Percentiles rank a stretch among this genome's conserved stretches.
Conservation (phyloP, 2,329 filamentous ascomycete genomes). For the Diaporthe aspalathi region DNA sequence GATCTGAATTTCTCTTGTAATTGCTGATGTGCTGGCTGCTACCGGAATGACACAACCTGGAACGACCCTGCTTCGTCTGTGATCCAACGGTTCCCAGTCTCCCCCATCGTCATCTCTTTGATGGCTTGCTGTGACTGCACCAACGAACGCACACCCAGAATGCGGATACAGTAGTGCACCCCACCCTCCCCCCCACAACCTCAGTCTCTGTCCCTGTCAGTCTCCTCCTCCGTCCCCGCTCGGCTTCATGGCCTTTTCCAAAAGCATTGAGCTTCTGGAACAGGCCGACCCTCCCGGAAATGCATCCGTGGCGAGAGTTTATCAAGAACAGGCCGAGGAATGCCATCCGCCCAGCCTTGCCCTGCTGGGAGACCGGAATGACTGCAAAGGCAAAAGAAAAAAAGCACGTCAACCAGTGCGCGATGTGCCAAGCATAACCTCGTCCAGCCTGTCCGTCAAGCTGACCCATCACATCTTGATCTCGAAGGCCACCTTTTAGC, state of each 20-base stretch:
- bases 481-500: neutral
- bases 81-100: neutral
- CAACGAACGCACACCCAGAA: no score
- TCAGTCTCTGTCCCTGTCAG: constrained; percentile 2
- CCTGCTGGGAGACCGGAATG: neutral
- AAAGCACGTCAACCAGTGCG: neutral
- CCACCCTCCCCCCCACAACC: no score
- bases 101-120: neutral
- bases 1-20: neutral
- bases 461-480: neutral
- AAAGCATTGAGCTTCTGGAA: neutral
- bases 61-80: neutral
- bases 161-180: no score
- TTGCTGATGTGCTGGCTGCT: neutral
- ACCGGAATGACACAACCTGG: neutral
- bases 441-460: neutral
- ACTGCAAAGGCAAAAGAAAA: neutral
- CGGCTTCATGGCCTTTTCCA: constrained; percentile 7
- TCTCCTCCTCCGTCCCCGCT: constrained; percentile 16
- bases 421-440: neutral
- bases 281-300: neutral
- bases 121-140: constrained; percentile 15
- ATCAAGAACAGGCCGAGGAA: neutral
- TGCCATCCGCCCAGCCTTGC: neutral
- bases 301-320: neutral